A percentile compares a stretch with the other conserved stretches of the same genome.
Conservation (phyloP, 2,329 filamentous ascomycete genomes). For the Cytospora leucostoma region DNA sequence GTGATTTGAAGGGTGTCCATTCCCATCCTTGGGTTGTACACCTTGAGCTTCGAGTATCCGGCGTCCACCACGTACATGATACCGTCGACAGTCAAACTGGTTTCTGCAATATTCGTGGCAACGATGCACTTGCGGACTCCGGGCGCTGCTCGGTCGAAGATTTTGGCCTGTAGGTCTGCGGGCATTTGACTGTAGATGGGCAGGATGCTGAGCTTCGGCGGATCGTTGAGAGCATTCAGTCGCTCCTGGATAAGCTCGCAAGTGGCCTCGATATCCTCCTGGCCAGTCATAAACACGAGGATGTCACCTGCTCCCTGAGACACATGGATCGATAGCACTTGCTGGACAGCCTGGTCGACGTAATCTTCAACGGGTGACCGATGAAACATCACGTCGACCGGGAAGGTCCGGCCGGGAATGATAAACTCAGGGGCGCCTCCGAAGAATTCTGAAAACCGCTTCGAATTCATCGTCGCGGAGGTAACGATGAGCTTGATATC, state of each 20-base stretch:
- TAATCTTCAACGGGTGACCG: constrained; percentile 96
- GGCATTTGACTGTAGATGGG: constrained; percentile 99
- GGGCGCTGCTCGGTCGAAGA: constrained; percentile 87
- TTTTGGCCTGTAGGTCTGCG: constrained; percentile 94
- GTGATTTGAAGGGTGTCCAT: constrained; percentile 99
- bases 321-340: constrained; percentile 93
- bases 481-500: constrained; percentile 97
- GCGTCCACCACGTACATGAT: constrained; percentile 99
- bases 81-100: constrained; percentile 94
- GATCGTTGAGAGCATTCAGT: constrained; percentile 86
- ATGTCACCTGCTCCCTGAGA: constrained; percentile 93
- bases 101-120: constrained; percentile 97
- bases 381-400: constrained; percentile 94
- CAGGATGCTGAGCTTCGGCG: constrained; percentile 88
- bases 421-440: constrained; percentile 95
- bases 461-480: constrained; percentile 97
- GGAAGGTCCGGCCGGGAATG: constrained; percentile 94
- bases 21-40: constrained; percentile 98
- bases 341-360: constrained; percentile 94
- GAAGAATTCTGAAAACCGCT: constrained; percentile 94
- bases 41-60: constrained; percentile 95
- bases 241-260: constrained; percentile 91
- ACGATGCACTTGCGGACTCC: constrained; percentile 97
- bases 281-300: constrained; percentile 97
- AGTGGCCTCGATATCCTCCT: constrained; percentile 97